Evolutionary conservation across 345 rosid genomes (phyloP).

Genomic region (Eucalyptus polyanthemos): DNA sequence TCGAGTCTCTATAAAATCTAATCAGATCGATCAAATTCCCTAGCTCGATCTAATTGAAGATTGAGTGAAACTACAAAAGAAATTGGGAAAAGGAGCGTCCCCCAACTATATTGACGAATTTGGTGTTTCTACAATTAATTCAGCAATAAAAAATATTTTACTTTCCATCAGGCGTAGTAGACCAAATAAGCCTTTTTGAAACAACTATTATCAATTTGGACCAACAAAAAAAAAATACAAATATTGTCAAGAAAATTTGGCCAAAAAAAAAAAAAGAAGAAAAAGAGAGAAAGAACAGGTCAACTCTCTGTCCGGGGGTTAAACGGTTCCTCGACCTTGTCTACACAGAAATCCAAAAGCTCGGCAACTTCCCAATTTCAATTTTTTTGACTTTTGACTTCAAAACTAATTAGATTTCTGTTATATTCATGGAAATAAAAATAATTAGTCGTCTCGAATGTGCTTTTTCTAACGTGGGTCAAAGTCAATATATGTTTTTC

Average conservation of each 20-base stretch:
- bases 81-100: neutral
- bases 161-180: neutral
- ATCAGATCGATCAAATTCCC: neutral
- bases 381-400: neutral
- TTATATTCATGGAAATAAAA: neutral
- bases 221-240: neutral
- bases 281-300: neutral
- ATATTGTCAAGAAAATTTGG: neutral
- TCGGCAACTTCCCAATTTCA: neutral
- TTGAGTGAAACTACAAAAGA: neutral
- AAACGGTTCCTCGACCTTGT: neutral
- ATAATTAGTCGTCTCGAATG: neutral
- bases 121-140: neutral
- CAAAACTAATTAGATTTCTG: neutral
- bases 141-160: neutral
- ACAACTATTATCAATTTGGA: neutral
- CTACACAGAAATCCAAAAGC: neutral
- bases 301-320: neutral
- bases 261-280: neutral
- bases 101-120: neutral
- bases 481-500: neutral
- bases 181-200: neutral
- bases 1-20: neutral
- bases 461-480: neutral
- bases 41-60: neutral